These are phyloP conservation scores for Filosporella fistucella DNA, from an alignment of 495 filamentous ascomycete genomes.

Conservation along the genomic window DNA sequence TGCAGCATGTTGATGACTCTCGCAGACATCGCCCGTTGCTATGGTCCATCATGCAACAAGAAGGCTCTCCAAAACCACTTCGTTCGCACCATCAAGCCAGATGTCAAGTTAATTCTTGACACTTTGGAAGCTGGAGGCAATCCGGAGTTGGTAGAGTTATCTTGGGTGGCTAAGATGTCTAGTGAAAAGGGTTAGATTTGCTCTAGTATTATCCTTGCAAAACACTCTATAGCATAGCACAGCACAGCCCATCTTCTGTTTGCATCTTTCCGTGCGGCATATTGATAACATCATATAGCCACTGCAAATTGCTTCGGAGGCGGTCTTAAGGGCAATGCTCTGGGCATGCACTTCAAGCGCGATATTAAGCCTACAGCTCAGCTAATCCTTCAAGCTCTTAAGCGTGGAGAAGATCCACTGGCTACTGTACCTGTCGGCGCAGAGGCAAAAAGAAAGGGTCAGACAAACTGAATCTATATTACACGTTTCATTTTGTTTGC, in stretches of 20 bases:
- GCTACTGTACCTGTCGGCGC: neutral
- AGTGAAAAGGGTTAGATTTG: neutral
- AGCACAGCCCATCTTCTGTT: neutral
- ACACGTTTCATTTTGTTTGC: neutral
- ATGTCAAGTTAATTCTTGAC: slow-evolving; percentile 27
- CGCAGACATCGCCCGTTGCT: slow-evolving; percentile 8
- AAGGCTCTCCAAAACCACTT: slow-evolving; percentile 15
- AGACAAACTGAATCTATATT: neutral
- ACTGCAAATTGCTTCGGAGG: slow-evolving; percentile 9
- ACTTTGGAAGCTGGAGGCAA: slow-evolving; percentile 15
- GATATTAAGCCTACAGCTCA: slow-evolving; percentile 6
- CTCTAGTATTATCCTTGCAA: neutral
- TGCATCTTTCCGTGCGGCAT: neutral
- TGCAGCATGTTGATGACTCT: neutral
- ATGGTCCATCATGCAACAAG: neutral
- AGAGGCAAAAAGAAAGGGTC: slow-evolving; percentile 3
- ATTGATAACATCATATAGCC: slow-evolving; percentile 1
- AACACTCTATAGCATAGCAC: neutral
- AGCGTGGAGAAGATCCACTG: slow-evolving; percentile 6
- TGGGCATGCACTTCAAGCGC: slow-evolving; percentile 4
- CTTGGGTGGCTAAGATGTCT: neutral
- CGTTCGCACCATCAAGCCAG: slow-evolving; percentile 26
- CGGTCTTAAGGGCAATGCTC: neutral
- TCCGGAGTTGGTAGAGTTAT: slow-evolving; percentile 1
- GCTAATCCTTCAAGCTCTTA: slow-evolving; percentile 7